Conservation (phyloP, 306 rosid genomes). For the Quercus glauca region DNA sequence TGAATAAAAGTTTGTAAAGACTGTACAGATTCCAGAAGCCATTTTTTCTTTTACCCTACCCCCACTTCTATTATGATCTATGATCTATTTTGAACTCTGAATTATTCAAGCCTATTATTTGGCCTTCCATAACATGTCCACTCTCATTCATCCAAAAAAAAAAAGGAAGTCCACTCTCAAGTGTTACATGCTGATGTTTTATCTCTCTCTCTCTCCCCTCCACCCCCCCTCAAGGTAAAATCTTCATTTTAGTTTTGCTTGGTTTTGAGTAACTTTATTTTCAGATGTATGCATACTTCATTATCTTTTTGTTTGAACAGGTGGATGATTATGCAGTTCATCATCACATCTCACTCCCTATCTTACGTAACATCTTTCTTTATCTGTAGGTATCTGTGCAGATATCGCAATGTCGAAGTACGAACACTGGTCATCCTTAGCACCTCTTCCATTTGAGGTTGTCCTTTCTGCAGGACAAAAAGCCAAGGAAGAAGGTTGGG, state of each 20-base stretch:
- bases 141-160: too few species aligned
- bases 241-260: neutral
- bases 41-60: neutral
- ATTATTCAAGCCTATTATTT: neutral
- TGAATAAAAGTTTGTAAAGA: neutral
- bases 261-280: neutral
- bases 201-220: too few species aligned
- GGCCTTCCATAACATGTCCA: neutral
- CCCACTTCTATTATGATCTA: neutral
- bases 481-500: slow-evolving; percentile 92
- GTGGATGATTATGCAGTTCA: slow-evolving; percentile 1
- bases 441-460: slow-evolving; percentile 98
- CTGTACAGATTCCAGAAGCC: neutral
- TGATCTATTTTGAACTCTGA: neutral
- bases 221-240: too few species aligned
- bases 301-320: slow-evolving; percentile 14
- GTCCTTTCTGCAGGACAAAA: slow-evolving; percentile 98
- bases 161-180: too few species aligned
- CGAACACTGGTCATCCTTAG: slow-evolving; percentile 94
- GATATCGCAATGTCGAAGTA: slow-evolving; percentile 88
- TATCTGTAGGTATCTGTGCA: slow-evolving; percentile 74
- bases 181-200: too few species aligned
- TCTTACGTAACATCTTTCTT: slow-evolving; percentile 32
- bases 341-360: slow-evolving; percentile 15
- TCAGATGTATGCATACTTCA: neutral